Evolutionary conservation across 768 basidiomycete genomes (phyloP).

Genomic region (Crucibulum laeve): DNA sequence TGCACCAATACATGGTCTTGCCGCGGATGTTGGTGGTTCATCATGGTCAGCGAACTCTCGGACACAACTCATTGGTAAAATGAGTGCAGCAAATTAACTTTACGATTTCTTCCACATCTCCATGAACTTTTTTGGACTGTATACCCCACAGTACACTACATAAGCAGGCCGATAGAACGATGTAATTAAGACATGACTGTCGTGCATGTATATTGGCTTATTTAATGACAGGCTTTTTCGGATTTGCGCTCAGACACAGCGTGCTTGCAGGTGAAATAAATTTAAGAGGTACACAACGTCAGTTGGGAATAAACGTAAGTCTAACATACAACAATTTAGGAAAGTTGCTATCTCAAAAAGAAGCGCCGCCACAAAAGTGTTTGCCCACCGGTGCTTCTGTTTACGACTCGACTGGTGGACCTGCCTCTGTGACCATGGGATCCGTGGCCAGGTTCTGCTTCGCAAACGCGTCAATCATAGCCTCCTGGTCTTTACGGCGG

Average conservation of each 20-base stretch:
- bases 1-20: constrained; percentile 18
- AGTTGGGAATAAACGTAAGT: background rate
- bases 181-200: too few relatives aligned
- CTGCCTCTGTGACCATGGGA: constrained; percentile 15
- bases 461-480: constrained; percentile 77
- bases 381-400: background rate
- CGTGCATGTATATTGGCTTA: too few relatives aligned
- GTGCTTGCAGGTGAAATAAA: too few relatives aligned
- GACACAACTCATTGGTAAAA: too few relatives aligned
- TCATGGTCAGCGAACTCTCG: background rate
- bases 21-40: background rate
- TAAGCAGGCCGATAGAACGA: too few relatives aligned
- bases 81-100: too few relatives aligned
- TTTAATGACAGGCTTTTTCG: too few relatives aligned
- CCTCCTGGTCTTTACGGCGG: constrained; percentile 79
- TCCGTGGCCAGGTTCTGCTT: constrained; percentile 40
- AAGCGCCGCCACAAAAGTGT: background rate
- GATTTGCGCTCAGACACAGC: too few relatives aligned
- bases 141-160: too few relatives aligned
- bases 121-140: too few relatives aligned
- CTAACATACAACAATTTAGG: constrained; percentile 1
- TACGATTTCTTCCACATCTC: too few relatives aligned
- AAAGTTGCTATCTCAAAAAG: background rate
- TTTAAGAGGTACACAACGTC: background rate
- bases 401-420: constrained; percentile 16